A percentile compares a stretch with the other conserved stretches of the same genome.
phyloP scores from a whole-genome alignment of 75 land plant species.

The Cryptomeria japonica region DNA sequence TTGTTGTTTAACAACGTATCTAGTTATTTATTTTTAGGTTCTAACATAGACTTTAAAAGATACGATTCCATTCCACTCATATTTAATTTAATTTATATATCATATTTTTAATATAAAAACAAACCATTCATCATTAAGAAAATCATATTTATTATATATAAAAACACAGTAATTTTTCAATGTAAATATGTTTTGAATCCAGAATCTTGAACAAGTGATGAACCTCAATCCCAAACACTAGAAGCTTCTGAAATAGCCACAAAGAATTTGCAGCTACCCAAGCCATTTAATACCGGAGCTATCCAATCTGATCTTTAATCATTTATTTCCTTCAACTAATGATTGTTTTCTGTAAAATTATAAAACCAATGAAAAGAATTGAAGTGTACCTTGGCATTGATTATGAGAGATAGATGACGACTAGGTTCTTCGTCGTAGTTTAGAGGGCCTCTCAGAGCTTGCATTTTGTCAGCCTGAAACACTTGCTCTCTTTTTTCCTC shows the following conservation, averaged over 20 bases:
- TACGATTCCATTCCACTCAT: too few species aligned
- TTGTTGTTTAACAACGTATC: too few species aligned
- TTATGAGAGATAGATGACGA: conserved; percentile 66
- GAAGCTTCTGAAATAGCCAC: not conserved
- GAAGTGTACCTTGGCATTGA: conserved; percentile 72
- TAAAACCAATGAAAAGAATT: not conserved
- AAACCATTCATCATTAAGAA: too few species aligned
- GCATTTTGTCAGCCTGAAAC: conserved; percentile 17
- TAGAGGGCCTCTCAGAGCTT: conserved; percentile 56
- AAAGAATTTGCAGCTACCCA: not conserved
- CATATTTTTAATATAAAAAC: too few species aligned
- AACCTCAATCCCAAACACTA: not conserved
- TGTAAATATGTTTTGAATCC: too few species aligned
- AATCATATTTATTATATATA: too few species aligned
- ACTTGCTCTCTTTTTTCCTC: not conserved
- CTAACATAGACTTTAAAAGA: too few species aligned
- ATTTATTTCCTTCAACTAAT: not conserved
- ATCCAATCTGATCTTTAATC: not conserved
- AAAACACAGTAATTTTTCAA: too few species aligned
- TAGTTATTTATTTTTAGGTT: too few species aligned
- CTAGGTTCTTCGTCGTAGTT: conserved; percentile 75
- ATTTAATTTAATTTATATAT: too few species aligned
- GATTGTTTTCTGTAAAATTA: not conserved
- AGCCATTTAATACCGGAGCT: not conserved
- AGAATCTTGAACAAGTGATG: not conserved